A percentile compares a stretch with the other conserved stretches of the same genome.
These are phyloP conservation scores for Lentithecium fluviatile DNA, from an alignment of 495 filamentous ascomycete genomes.

Conservation along the genomic window DNA sequence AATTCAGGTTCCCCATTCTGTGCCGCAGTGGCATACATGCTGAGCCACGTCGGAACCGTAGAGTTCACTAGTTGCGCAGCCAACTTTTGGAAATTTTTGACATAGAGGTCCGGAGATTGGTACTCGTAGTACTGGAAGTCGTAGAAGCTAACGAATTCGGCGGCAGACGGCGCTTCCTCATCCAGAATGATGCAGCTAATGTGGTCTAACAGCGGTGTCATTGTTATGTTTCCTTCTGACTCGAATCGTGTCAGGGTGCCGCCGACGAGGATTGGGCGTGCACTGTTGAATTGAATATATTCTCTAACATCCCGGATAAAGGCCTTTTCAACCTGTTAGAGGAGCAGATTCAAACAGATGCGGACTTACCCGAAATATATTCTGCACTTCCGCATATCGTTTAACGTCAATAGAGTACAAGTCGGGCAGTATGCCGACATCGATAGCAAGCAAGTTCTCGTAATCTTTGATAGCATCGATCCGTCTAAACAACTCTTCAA, in stretches of 20 bases:
- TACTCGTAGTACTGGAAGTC: too few species aligned
- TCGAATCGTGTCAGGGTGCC: neutral
- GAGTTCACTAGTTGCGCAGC: neutral
- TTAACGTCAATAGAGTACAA: constrained; percentile 85
- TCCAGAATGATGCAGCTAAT: neutral
- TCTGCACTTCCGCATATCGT: neutral
- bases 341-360: neutral
- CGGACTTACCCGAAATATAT: neutral
- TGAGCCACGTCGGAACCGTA: neutral
- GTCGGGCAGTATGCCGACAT: constrained; percentile 80
- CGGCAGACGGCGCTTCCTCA: neutral
- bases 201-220: too few species aligned
- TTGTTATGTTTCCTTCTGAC: too few species aligned
- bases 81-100: neutral
- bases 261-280: constrained; percentile 71
- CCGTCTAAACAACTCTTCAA: constrained; percentile 79
- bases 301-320: constrained; percentile 79
- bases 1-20: neutral
- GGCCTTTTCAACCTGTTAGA: constrained; percentile 44
- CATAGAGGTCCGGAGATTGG: neutral
- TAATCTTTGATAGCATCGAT: constrained; percentile 92
- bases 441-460: constrained; percentile 57
- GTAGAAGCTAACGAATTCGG: too few species aligned
- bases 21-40: neutral
- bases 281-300: constrained; percentile 69